These are phyloP conservation scores for Drosera capensis DNA, from an alignment of 148 eudicot genomes.

Conservation along the genomic window DNA sequence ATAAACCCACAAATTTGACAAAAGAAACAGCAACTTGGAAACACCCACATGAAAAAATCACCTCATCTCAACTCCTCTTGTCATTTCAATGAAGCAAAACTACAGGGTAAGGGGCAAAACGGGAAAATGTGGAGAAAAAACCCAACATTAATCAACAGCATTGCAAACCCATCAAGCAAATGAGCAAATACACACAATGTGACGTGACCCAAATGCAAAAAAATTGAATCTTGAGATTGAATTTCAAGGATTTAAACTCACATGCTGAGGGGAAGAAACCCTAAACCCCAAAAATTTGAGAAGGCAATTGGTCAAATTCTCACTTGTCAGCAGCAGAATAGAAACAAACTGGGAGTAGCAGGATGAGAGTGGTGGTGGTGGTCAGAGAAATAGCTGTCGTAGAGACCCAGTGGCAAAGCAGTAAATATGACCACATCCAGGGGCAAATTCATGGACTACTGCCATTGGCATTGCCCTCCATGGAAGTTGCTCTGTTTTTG, in stretches of 20 bases:
- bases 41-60: no score
- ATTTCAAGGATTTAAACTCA: conserved; percentile 22
- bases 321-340: conserved; percentile 6
- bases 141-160: neutral
- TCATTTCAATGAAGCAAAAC: no score
- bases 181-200: conserved; percentile 19
- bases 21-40: no score
- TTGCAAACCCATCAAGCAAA: conserved; percentile 1
- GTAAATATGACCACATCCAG: conserved; percentile 23
- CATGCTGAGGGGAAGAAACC: conserved; percentile 19
- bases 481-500: no score
- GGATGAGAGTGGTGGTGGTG: conserved; percentile 6
- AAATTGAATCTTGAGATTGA: conserved; percentile 24
- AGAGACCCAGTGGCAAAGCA: conserved; percentile 2
- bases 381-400: neutral
- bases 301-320: no score
- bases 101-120: no score
- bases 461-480: no score
- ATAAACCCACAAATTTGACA: no score
- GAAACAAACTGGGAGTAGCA: conserved; percentile 3
- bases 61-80: no score
- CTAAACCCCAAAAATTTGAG: conserved; percentile 13
- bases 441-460: no score
- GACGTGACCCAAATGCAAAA: conserved; percentile 23
- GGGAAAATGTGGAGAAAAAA: neutral